Evolutionary conservation across 2,329 filamentous ascomycete genomes (phyloP), one percentile per base, ranked within the genome.

Genomic region (Monosporascus ibericus): DNA sequence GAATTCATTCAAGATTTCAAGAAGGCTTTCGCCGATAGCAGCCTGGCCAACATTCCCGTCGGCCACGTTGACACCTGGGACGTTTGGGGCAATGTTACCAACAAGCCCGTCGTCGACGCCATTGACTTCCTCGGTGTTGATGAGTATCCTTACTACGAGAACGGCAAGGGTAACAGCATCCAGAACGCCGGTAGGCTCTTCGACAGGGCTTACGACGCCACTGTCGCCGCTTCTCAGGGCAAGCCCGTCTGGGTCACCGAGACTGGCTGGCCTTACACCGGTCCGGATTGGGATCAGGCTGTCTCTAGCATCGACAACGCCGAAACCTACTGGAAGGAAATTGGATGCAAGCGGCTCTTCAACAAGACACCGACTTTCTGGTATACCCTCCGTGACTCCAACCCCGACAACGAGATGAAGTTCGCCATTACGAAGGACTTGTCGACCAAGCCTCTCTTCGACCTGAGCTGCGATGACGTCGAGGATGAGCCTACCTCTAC

Each of bases 41-140:
- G 58, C 2, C 59, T 70, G 15, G 58, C 58, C 7, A 67, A 69
- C 38, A 69, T 65, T 40, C 67, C 75, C 15, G 70, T 80, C 54
- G 77, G 77, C 30, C 79, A 82, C 60, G 79, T 82, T 44, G 80
- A 83, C 63, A 82, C 79, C 2, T 81, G 77, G 71, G 77, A 73
- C 15, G 71, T 72, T 11, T 78, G 76, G 76, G 72, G 77, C 1
- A 72, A 81, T 60, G 58, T 62, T 22, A 69, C 69, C 49, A 82
- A 81, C 64, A 65, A 65, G 6, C 70, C 66, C 46, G 79, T 82
- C 24, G 76, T 79, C 55, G 64, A 70, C 18, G 73, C 76, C 24
- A 72, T 72, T 53, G 78, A 82, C 64, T 81, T 76, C 63, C 63
- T 81, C 22, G 78, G 78, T 47, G 73, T 76, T 54, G 76, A 81